These are phyloP conservation scores for Ormosia emarginata DNA, from an alignment of 306 rosid species.

Conservation along the genomic window DNA sequence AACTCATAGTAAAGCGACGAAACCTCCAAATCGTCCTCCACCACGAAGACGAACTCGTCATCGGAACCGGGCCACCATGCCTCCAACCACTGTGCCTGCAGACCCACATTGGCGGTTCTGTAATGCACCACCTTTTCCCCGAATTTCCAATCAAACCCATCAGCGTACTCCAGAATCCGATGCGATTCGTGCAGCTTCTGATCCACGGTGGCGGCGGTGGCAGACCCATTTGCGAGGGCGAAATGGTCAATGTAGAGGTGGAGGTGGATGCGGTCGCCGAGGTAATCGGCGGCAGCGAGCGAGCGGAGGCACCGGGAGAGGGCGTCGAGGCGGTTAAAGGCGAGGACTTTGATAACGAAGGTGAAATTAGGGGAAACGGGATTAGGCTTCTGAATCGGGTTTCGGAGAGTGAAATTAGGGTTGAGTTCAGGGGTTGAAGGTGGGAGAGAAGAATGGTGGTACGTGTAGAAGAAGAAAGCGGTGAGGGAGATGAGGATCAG, in stretches of 20 bases:
- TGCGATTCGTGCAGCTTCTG: conserved; percentile 48
- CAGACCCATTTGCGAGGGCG: conserved; percentile 18
- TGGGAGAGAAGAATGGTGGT: conserved; percentile 55
- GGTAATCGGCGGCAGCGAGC: conserved; percentile 80
- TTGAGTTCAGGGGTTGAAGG: conserved; percentile 35
- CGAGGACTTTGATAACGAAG: conserved; percentile 70
- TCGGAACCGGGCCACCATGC: conserved; percentile 95
- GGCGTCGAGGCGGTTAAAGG: conserved; percentile 71
- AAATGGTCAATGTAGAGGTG: conserved; percentile 77
- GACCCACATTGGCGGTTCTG: conserved; percentile 72
- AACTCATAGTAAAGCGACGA: conserved; percentile 82
- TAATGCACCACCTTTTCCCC: conserved; percentile 78
- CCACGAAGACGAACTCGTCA: conserved; percentile 73
- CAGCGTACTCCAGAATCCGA: conserved; percentile 60
- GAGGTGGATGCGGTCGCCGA: conserved; percentile 69
- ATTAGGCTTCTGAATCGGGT: conserved; percentile 16
- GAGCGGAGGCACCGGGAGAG: conserved; percentile 83
- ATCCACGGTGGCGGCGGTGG: conserved; percentile 14
- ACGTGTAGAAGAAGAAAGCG: conserved; percentile 45
- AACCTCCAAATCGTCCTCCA: conserved; percentile 92
- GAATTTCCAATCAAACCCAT: conserved; percentile 68
- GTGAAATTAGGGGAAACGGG: conserved; percentile 38
- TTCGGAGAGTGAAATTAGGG: conserved; percentile 35
- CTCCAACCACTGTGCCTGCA: conserved; percentile 99
- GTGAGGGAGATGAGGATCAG: conserved; percentile 40